phyloP scores from a whole-genome alignment of 2,329 filamentous ascomycete genomes.

The Aspergillus sp. region DNA sequence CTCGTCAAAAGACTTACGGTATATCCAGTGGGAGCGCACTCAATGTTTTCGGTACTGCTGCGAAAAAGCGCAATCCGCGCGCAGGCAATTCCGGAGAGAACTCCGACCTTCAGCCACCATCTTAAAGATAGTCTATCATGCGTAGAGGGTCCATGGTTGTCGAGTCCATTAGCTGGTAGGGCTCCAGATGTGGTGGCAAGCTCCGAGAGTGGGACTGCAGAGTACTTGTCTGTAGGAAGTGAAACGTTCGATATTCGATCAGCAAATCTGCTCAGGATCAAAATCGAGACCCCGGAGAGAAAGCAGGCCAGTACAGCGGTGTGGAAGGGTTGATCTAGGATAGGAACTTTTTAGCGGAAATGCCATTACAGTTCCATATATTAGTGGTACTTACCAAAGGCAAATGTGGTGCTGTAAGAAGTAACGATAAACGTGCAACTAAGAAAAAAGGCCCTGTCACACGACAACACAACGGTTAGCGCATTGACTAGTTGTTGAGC shows the following conservation, averaged over 20 bases:
- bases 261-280: conserved; percentile 42
- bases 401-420: conserved; percentile 44
- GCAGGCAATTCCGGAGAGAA: conserved; percentile 31
- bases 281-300: conserved; percentile 43
- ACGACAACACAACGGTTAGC: conserved; percentile 23
- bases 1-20: conserved; percentile 31
- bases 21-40: conserved; percentile 47
- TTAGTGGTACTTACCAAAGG: conserved; percentile 37
- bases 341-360: conserved; percentile 17
- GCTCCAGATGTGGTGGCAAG: conserved; percentile 28
- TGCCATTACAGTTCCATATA: conserved; percentile 18
- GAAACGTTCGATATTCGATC: conserved; percentile 28
- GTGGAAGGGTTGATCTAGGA: conserved; percentile 52
- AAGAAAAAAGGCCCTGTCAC: conserved; percentile 36
- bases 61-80: conserved; percentile 47
- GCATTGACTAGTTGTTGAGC: background rate
- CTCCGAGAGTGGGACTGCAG: conserved; percentile 34
- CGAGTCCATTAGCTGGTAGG: conserved; percentile 10
- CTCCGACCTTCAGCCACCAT: conserved; percentile 30
- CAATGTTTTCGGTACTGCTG: conserved; percentile 44
- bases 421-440: conserved; percentile 40
- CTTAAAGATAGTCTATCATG: conserved; percentile 18
- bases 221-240: conserved; percentile 32
- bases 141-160: conserved; percentile 9
- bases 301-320: conserved; percentile 48